Evolutionary conservation across 768 basidiomycete genomes (phyloP).

Genomic region (Hydnomerulius pinastri): DNA sequence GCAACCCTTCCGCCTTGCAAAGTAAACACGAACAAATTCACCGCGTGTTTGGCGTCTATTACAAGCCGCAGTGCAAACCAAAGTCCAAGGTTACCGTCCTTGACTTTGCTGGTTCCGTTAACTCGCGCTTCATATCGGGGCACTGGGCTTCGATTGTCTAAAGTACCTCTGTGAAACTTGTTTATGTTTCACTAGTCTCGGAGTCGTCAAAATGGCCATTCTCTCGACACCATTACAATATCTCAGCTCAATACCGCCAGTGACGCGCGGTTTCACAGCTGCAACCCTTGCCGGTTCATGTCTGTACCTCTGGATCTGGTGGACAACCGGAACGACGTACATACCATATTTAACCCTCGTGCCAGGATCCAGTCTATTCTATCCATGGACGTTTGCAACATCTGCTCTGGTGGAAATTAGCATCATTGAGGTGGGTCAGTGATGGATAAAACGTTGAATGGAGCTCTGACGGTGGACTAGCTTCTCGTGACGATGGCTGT

Average conservation of each 20-base stretch:
- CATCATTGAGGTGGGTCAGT: slow-evolving; percentile 78
- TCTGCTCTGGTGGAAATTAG: slow-evolving; percentile 85
- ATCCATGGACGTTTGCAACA: slow-evolving; percentile 94
- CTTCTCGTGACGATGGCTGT: slow-evolving; percentile 74
- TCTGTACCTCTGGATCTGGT: slow-evolving; percentile 66
- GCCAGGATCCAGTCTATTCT: slow-evolving; percentile 79
- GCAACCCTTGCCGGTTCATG: slow-evolving; percentile 59
- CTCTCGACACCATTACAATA: slow-evolving; percentile 72
- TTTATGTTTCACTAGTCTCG: slow-evolving; percentile 17
- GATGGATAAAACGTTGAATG: neutral
- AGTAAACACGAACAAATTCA: slow-evolving; percentile 28
- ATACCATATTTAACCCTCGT: slow-evolving; percentile 75
- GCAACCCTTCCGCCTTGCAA: slow-evolving; percentile 6
- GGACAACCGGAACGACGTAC: slow-evolving; percentile 46
- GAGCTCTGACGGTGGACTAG: slow-evolving; percentile 39
- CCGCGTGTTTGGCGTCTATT: neutral
- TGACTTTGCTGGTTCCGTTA: neutral
- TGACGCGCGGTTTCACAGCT: slow-evolving; percentile 72
- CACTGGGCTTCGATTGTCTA: neutral
- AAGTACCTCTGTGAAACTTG: slow-evolving; percentile 1
- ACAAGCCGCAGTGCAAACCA: neutral
- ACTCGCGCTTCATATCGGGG: neutral
- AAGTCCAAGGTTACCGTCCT: no score
- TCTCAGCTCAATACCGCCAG: slow-evolving; percentile 72
- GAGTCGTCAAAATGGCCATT: slow-evolving; percentile 60